Base-by-base conservation (phyloP, 805 yeast genomes). In the Limtongia smithiae region DNA sequence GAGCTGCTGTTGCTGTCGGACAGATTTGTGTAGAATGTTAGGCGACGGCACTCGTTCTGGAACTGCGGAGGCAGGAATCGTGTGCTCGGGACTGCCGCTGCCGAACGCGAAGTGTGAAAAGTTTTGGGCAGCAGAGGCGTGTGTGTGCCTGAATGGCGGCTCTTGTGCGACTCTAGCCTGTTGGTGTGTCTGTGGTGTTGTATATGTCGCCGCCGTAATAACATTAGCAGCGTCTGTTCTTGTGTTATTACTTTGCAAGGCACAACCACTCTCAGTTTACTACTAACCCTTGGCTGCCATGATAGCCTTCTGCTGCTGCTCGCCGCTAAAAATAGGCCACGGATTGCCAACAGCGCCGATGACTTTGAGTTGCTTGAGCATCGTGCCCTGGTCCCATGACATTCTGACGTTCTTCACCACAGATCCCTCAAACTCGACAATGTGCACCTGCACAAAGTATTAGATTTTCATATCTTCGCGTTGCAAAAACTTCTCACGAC, bases 341-440 rank as follows among this genome's bases (percentile, higher is more conserved):
- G 53, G 50, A 39, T 61, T 61, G 12, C 64, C 65, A 15, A 64
- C 52, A n/a, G 56, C 17, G n/a, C 65, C 65, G 37, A 62, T 62
- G 35, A 62, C 54, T 41, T 60, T 60, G 37, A 61, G 45, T 51
- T 61, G 62, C 51, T 62, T 61, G 22, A 62, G 58, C 37, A 62
- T 45, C 3, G 63, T 46, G 7, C 55, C 62, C 54, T 62, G 63
- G 40, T 62, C 65, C 65, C 65, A 61, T 36, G 50, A 43, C 21
- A 51, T 40, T 37, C 58, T 35, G 31, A 62, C 50, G 24, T 54
- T 37, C 20, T 49, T 37, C 33, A 62, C 60, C 48, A 47, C 41
- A 8, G 37, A 51, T 12, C 25, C 50, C 12, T 48, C 50, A 25
- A 52, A 48, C 3, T 47, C 32, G 12, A 54, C 58, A 2, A 37